A percentile compares a stretch with the other conserved stretches of the same genome.
These are phyloP conservation scores for Fraxinus nigra DNA, from an alignment of 305 asterid species.

Conservation along the genomic window DNA sequence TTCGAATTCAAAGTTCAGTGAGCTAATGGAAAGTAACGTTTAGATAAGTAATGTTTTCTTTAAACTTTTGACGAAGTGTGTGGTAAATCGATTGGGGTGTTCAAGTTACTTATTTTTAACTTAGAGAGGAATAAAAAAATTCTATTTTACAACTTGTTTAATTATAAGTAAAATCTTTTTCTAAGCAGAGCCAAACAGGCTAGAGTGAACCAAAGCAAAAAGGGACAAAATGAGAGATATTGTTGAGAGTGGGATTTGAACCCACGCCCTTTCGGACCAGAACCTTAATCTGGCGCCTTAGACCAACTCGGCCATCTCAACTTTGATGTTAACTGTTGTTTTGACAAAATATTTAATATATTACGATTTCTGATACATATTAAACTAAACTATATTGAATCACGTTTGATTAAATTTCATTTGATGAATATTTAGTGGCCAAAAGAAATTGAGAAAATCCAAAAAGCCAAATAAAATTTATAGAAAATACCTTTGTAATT, in stretches of 20 bases:
- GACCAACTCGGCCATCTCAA: constrained; percentile 78
- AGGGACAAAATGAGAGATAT: not conserved
- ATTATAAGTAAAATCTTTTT: not conserved
- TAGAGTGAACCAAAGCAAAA: not conserved
- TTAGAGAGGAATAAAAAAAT: too few relatives aligned
- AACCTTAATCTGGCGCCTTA: constrained; percentile 80
- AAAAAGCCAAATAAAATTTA: not conserved
- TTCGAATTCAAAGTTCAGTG: not conserved
- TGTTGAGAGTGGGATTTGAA: constrained; percentile 53
- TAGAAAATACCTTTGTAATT: not conserved
- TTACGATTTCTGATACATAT: too few relatives aligned
- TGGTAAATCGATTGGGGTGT: not conserved
- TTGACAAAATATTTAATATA: too few relatives aligned
- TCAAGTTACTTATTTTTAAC: not conserved
- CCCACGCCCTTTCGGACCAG: constrained; percentile 74
- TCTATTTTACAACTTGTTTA: not conserved
- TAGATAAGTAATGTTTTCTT: constrained; percentile 9
- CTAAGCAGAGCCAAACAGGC: not conserved
- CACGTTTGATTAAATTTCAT: too few relatives aligned
- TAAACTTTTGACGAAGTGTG: not conserved
- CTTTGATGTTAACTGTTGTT: not conserved
- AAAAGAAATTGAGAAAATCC: not conserved
- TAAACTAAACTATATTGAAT: too few relatives aligned
- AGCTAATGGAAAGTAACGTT: constrained; percentile 9
- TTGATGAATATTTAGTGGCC: not conserved